Evolutionary conservation across 2,329 filamentous ascomycete genomes (phyloP).

Genomic region (Colletotrichum abscissum): DNA sequence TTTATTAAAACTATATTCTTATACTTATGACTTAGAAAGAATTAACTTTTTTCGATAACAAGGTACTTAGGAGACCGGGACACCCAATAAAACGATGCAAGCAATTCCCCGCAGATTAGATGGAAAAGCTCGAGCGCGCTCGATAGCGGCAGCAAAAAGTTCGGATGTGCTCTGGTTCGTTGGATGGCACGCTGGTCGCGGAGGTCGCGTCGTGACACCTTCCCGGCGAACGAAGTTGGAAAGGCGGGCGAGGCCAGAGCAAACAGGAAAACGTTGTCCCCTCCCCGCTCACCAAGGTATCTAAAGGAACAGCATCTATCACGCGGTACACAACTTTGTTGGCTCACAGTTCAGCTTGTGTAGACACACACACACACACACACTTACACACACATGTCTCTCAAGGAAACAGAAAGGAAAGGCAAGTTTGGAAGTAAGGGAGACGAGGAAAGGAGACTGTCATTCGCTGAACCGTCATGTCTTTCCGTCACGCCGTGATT

Average conservation of each 20-base stretch:
- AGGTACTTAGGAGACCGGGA: too few species aligned
- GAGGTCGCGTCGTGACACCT: neutral
- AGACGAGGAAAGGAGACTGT: neutral
- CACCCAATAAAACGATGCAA: neutral
- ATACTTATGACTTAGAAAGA: too few species aligned
- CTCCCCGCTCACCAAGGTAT: neutral
- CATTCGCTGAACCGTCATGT: too few species aligned
- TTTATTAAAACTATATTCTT: too few species aligned
- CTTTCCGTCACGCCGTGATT: neutral
- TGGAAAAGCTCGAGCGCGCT: neutral
- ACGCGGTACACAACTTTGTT: neutral
- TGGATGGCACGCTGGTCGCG: neutral
- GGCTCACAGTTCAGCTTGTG: neutral
- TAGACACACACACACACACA: neutral
- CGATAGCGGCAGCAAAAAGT: neutral
- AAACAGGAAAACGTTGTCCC: neutral
- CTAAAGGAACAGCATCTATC: neutral
- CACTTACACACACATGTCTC: neutral
- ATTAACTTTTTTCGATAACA: too few species aligned
- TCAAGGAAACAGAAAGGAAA: neutral
- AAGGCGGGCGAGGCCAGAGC: neutral
- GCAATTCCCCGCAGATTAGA: neutral
- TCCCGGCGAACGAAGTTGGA: neutral
- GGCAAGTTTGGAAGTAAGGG: neutral
- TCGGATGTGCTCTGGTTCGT: neutral